A percentile compares a stretch with the other conserved stretches of the same genome.
These are phyloP conservation scores for Umbelopsis vinacea DNA, from an alignment of 192 early-diverging fungal species.

Conservation along the genomic window DNA sequence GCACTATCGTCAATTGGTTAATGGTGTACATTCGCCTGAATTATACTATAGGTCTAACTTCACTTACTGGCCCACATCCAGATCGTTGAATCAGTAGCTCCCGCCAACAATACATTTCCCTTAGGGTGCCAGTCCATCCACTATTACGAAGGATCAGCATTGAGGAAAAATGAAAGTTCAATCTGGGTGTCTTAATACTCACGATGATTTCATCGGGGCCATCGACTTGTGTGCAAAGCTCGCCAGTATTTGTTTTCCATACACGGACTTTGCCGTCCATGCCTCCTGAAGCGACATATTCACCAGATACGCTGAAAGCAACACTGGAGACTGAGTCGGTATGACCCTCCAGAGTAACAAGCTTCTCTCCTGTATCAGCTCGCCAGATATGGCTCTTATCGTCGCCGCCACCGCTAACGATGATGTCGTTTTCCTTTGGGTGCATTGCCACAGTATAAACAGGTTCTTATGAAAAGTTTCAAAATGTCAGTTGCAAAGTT, in stretches of 20 bases:
- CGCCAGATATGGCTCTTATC: conserved; percentile 92
- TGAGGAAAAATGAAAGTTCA: not conserved
- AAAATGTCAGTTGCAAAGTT: not conserved
- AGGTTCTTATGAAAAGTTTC: conserved; percentile 59
- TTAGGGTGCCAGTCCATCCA: conserved; percentile 98
- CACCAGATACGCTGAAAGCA: conserved; percentile 83
- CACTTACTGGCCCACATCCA: conserved; percentile 92
- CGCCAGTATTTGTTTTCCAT: conserved; percentile 64
- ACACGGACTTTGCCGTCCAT: conserved; percentile 94
- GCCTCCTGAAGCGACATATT: conserved; percentile 87
- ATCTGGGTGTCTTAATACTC: conserved; percentile 28
- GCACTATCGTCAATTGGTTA: conserved; percentile 50
- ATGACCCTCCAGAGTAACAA: conserved; percentile 77
- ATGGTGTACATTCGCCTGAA: not conserved
- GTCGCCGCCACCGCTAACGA: conserved; percentile 89
- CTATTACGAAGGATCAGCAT: conserved; percentile 35
- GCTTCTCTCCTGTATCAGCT: conserved; percentile 76
- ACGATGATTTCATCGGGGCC: conserved; percentile 90
- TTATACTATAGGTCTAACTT: too few species aligned
- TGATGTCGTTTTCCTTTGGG: conserved; percentile 71
- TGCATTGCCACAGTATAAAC: conserved; percentile 86
- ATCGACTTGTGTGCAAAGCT: conserved; percentile 72
- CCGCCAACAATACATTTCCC: conserved; percentile 90
- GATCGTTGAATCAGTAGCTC: conserved; percentile 83
- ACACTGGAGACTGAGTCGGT: conserved; percentile 86